Evolutionary conservation across 768 basidiomycete species (phyloP).

Genomic region (Lentinula guzmanii): DNA sequence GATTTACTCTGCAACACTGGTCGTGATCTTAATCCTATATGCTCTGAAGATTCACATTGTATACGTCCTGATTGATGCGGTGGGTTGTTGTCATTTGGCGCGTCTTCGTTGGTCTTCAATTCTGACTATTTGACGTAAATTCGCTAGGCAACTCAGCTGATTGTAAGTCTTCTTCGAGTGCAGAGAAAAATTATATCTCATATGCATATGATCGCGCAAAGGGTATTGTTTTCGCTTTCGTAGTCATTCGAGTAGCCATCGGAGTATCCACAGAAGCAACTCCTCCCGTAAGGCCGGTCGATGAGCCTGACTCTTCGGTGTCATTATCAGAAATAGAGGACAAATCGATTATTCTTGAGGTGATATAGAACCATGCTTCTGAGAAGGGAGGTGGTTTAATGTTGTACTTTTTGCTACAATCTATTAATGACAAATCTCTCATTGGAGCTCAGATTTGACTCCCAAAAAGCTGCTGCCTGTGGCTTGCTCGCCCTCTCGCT

Average conservation of each 20-base stretch:
- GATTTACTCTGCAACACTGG: background rate
- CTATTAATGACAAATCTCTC: too few species aligned
- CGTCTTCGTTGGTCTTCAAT: background rate
- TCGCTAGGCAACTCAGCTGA: background rate
- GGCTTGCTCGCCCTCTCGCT: too few species aligned
- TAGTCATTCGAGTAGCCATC: background rate
- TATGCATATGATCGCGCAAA: background rate
- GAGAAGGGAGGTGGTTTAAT: background rate
- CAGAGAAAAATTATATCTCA: background rate
- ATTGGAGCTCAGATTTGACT: too few species aligned
- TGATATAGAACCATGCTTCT: background rate
- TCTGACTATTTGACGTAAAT: background rate
- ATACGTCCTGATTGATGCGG: background rate
- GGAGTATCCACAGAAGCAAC: background rate
- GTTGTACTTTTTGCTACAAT: too few species aligned
- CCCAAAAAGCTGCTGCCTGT: too few species aligned
- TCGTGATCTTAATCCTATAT: background rate
- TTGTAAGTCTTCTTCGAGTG: background rate
- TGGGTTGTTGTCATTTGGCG: background rate
- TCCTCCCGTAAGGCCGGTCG: background rate
- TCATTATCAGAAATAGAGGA: background rate
- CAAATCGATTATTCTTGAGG: background rate
- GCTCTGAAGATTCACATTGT: background rate
- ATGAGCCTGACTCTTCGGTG: background rate
- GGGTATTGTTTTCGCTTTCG: constrained; percentile 1